A percentile compares a stretch with the other conserved stretches of the same genome.
Conservation (phyloP, 495 filamentous ascomycete genomes). For the Penicillium arizonense region DNA sequence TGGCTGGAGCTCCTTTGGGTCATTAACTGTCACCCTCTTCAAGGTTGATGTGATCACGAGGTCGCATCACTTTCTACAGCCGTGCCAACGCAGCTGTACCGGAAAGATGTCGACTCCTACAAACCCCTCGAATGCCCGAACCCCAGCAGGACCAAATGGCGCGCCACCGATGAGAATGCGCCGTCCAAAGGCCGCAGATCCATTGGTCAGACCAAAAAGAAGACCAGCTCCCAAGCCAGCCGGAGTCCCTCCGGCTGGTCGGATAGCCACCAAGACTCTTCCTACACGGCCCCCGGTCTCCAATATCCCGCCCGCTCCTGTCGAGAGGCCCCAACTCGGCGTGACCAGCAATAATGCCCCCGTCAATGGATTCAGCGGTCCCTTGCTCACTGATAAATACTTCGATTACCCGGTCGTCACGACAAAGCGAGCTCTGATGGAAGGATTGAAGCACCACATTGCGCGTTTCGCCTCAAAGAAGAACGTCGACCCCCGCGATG, state of each 20-base stretch:
- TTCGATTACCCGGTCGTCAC: conserved; percentile 72
- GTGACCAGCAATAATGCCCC: conserved; percentile 36
- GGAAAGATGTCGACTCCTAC: conserved; percentile 37
- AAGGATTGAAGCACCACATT: conserved; percentile 82
- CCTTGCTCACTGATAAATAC: conserved; percentile 48
- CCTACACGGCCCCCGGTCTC: conserved; percentile 21
- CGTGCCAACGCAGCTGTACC: neutral
- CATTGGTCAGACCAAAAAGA: conserved; percentile 65
- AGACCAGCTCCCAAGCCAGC: conserved; percentile 31
- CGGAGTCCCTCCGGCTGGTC: conserved; percentile 16
- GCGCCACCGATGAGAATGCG: conserved; percentile 41
- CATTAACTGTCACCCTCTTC: no score
- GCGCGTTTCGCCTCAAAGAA: conserved; percentile 70
- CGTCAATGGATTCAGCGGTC: conserved; percentile 60
- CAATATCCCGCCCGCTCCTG: conserved; percentile 2
- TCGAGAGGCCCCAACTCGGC: conserved; percentile 13
- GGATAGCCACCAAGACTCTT: conserved; percentile 23
- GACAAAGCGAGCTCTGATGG: conserved; percentile 74
- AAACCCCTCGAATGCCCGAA: conserved; percentile 28
- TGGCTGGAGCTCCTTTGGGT: no score
- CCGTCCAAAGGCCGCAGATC: conserved; percentile 58
- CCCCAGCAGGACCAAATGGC: conserved; percentile 33
- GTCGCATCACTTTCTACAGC: neutral
- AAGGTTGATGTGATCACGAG: no score
- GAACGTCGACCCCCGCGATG: conserved; percentile 67